These are phyloP conservation scores for Paecilomyces sp. DNA, from an alignment of 2,329 filamentous ascomycete genomes.

Conservation along the genomic window DNA sequence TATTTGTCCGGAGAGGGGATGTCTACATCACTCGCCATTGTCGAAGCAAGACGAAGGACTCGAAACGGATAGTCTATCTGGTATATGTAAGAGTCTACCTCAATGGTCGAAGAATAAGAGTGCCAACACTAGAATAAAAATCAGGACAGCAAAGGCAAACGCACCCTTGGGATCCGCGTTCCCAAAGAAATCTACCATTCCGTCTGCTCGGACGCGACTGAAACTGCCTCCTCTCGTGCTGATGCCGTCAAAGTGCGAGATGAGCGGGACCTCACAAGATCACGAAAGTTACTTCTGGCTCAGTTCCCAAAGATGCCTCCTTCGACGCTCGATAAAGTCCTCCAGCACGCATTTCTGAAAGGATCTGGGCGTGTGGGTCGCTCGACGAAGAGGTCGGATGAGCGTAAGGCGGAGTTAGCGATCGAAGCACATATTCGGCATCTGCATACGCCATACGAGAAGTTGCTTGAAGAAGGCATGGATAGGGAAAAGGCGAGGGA, in stretches of 20 bases:
- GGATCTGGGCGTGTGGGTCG: conserved; percentile 35
- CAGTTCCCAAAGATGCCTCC: conserved; percentile 34
- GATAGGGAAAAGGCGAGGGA: conserved; percentile 22
- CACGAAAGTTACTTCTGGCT: conserved; percentile 16
- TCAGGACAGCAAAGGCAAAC: conserved; percentile 22
- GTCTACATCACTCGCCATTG: conserved; percentile 38
- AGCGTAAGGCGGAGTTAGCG: conserved; percentile 29
- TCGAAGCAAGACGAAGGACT: conserved; percentile 27
- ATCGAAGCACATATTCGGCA: conserved; percentile 40
- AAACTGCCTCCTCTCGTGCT: conserved; percentile 34
- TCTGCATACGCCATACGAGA: conserved; percentile 34
- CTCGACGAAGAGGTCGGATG: conserved; percentile 21
- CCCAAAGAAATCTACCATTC: conserved; percentile 29
- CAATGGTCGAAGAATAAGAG: too few species aligned
- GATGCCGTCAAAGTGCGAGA: conserved; percentile 32
- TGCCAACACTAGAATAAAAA: conserved; percentile 1
- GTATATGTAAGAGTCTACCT: conserved; percentile 36
- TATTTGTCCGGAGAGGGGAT: conserved; percentile 36
- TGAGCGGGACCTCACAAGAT: conserved; percentile 18
- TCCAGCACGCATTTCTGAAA: conserved; percentile 35
- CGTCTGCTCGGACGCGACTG: conserved; percentile 31
- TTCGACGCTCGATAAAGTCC: conserved; percentile 20
- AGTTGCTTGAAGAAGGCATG: conserved; percentile 19
- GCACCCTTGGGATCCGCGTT: conserved; percentile 36
- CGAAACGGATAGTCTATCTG: conserved; percentile 23